Evolutionary conservation across 495 filamentous ascomycete species (phyloP).

Genomic region (Lasiosphaeria hispida): DNA sequence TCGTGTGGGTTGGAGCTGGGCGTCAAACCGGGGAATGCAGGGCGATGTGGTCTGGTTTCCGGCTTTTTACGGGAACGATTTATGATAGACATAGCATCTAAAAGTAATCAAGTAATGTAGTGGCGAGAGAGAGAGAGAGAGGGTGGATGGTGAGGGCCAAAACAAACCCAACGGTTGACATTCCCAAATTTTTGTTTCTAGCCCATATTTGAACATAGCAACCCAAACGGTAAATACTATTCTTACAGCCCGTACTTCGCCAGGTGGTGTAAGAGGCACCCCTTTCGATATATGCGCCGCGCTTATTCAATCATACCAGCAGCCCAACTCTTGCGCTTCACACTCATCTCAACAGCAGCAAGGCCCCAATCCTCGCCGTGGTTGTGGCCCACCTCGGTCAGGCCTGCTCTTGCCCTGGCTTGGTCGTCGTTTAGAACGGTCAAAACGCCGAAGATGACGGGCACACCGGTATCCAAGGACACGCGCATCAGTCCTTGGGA

Average conservation of each 20-base stretch:
- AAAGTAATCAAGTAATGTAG: slow-evolving; percentile 38
- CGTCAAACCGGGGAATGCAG: background rate
- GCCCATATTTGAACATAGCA: too few species aligned
- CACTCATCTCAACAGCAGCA: slow-evolving; percentile 69
- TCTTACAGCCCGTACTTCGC: background rate
- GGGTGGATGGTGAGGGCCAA: too few species aligned
- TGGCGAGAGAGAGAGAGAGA: slow-evolving; percentile 8
- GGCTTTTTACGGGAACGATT: slow-evolving; percentile 22
- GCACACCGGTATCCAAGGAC: slow-evolving; percentile 80
- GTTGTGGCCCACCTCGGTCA: slow-evolving; percentile 65
- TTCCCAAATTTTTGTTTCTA: background rate
- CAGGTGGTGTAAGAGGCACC: too few species aligned
- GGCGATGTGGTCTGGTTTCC: background rate
- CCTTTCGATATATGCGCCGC: too few species aligned
- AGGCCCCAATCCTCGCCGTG: slow-evolving; percentile 89
- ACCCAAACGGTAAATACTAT: background rate
- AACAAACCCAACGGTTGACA: too few species aligned
- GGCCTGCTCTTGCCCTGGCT: slow-evolving; percentile 78
- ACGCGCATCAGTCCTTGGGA: slow-evolving; percentile 91
- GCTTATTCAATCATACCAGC: slow-evolving; percentile 56
- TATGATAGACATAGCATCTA: slow-evolving; percentile 38
- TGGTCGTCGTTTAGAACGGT: slow-evolving; percentile 89
- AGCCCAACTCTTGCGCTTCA: slow-evolving; percentile 66
- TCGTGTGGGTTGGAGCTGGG: background rate
- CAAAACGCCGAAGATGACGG: slow-evolving; percentile 88